Evolutionary conservation across 305 asterid species (phyloP).

Genomic region (Solanum chacoense): DNA sequence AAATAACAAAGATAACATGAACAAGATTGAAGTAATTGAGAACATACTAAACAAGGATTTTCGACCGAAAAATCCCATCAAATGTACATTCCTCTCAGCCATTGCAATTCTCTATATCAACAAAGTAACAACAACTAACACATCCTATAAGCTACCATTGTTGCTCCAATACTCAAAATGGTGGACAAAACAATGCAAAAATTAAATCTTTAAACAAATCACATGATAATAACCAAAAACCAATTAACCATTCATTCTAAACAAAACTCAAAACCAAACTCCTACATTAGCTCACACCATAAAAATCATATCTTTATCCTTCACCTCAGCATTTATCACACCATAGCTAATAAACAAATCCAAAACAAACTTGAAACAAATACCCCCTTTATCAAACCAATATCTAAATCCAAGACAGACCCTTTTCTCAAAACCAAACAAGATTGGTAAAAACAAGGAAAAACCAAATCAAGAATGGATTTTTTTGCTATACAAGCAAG

Average conservation of each 20-base stretch:
- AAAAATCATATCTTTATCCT: neutral
- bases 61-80: conserved; percentile 33
- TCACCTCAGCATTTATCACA: neutral
- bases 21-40: conserved; percentile 26
- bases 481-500: neutral
- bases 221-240: neutral
- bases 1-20: conserved; percentile 39
- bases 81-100: conserved; percentile 8
- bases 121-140: neutral
- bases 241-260: neutral
- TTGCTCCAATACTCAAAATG: neutral
- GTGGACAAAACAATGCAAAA: neutral
- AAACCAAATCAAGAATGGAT: neutral
- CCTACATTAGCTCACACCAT: neutral
- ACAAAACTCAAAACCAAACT: neutral
- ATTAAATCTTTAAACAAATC: neutral
- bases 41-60: conserved; percentile 58
- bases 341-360: neutral
- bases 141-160: neutral
- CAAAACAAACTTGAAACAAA: neutral
- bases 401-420: neutral
- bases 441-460: neutral
- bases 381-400: neutral
- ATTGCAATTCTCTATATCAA: neutral
- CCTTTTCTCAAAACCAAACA: neutral